Evolutionary conservation across 768 basidiomycete species (phyloP).

Genomic region (Hericium rajendrae): DNA sequence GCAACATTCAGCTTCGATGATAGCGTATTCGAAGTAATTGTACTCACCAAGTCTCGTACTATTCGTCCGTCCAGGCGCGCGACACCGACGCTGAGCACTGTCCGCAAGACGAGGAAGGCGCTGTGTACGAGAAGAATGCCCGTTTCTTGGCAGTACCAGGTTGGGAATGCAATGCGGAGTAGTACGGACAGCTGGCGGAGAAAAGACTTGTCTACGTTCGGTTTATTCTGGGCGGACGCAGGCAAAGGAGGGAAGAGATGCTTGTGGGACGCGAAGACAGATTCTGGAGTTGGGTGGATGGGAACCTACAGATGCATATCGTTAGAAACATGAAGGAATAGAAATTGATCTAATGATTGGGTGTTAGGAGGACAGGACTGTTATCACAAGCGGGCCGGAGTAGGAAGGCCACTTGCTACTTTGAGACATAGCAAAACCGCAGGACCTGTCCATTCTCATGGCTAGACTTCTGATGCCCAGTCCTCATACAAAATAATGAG

Average conservation of each 20-base stretch:
- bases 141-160: constrained; percentile 56
- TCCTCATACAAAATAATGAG: no score
- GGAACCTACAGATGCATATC: constrained; percentile 23
- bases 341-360: background rate
- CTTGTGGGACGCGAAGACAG: constrained; percentile 40
- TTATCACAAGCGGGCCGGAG: background rate
- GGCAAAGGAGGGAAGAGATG: constrained; percentile 53
- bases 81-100: constrained; percentile 80
- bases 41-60: constrained; percentile 69
- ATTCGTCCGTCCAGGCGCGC: constrained; percentile 85
- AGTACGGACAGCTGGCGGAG: constrained; percentile 67
- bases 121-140: constrained; percentile 71
- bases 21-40: background rate
- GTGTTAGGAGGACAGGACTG: background rate
- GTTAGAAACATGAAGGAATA: background rate
- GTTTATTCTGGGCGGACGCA: constrained; percentile 30
- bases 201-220: constrained; percentile 62
- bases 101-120: constrained; percentile 75
- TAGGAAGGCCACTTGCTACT: background rate
- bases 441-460: background rate
- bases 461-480: background rate
- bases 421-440: background rate
- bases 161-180: constrained; percentile 63
- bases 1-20: background rate
- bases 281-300: constrained; percentile 39